These are phyloP conservation scores for Rhodotorula graminis DNA, from an alignment of 768 basidiomycete species.

Conservation along the genomic window DNA sequence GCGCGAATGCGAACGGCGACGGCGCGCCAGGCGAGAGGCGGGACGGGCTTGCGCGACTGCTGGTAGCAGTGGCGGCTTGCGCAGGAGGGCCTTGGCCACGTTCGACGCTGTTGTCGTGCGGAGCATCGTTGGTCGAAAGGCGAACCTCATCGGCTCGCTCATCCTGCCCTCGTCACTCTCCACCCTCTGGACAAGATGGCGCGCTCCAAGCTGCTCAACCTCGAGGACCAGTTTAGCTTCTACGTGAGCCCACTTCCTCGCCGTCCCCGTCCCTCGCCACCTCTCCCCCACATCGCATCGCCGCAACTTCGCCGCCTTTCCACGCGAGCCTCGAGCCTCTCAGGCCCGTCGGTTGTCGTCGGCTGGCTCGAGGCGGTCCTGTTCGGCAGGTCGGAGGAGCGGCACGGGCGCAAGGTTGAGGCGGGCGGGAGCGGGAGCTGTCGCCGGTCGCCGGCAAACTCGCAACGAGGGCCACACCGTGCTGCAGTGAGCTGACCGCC, in stretches of 20 bases:
- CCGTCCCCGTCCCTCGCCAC: not conserved
- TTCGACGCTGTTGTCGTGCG: not conserved
- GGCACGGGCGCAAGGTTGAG: too few relatives aligned
- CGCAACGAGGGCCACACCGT: not conserved
- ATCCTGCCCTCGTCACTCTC: not conserved
- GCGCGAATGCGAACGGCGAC: not conserved
- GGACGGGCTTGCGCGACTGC: not conserved
- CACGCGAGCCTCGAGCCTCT: too few relatives aligned
- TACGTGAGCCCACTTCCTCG: conserved; percentile 21
- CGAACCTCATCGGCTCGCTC: not conserved
- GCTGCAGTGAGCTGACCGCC: not conserved
- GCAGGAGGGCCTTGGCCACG: not conserved
- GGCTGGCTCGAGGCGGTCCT: too few relatives aligned
- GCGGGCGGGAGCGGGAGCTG: too few relatives aligned
- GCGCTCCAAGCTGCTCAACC: not conserved
- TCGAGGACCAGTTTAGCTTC: conserved; percentile 37
- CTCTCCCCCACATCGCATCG: not conserved
- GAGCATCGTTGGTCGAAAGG: not conserved
- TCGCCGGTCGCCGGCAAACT: not conserved
- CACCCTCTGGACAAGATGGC: not conserved
- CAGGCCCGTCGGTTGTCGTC: too few relatives aligned
- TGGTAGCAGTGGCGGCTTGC: too few relatives aligned
- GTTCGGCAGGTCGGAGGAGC: too few relatives aligned
- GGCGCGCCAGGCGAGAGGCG: conserved; percentile 8
- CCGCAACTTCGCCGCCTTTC: too few relatives aligned